These are phyloP conservation scores for Byssothecium circinans DNA, from an alignment of 2,329 filamentous ascomycete species.

Conservation along the genomic window DNA sequence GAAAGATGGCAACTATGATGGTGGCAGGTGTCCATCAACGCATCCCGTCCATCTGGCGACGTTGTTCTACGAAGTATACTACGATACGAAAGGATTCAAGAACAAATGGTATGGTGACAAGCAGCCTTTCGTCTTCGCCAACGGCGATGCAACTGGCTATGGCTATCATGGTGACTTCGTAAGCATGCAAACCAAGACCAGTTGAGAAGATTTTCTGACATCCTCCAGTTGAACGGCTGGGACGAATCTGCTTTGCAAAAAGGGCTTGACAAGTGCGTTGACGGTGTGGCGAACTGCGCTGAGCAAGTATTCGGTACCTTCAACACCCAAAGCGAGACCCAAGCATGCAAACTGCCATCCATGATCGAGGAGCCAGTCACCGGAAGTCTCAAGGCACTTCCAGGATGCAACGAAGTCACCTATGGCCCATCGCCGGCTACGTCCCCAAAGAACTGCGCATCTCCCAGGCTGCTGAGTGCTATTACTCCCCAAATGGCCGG, in stretches of 20 bases:
- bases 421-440: constrained; percentile 22
- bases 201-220: not conserved
- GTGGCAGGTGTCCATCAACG: constrained; percentile 55
- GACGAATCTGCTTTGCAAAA: constrained; percentile 64
- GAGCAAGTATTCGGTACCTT: constrained; percentile 47
- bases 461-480: constrained; percentile 28
- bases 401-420: constrained; percentile 61
- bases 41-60: constrained; percentile 58
- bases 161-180: constrained; percentile 70
- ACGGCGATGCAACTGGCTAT: constrained; percentile 71
- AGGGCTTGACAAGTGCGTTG: constrained; percentile 68
- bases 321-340: constrained; percentile 35
- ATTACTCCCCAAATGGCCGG: constrained; percentile 47
- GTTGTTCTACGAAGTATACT: constrained; percentile 62
- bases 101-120: constrained; percentile 49
- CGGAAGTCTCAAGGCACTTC: constrained; percentile 51
- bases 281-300: constrained; percentile 44
- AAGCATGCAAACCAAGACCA: not conserved
- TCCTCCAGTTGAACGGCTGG: constrained; percentile 61
- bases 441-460: constrained; percentile 11
- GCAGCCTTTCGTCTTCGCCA: constrained; percentile 62
- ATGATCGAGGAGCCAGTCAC: constrained; percentile 48
- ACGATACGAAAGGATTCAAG: constrained; percentile 52
- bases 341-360: constrained; percentile 53
- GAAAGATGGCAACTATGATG: constrained; percentile 44